Evolutionary conservation across 495 filamentous ascomycete species (phyloP), one percentile per base, ranked within the genome.

Genomic region (Rusavskia elegans): DNA sequence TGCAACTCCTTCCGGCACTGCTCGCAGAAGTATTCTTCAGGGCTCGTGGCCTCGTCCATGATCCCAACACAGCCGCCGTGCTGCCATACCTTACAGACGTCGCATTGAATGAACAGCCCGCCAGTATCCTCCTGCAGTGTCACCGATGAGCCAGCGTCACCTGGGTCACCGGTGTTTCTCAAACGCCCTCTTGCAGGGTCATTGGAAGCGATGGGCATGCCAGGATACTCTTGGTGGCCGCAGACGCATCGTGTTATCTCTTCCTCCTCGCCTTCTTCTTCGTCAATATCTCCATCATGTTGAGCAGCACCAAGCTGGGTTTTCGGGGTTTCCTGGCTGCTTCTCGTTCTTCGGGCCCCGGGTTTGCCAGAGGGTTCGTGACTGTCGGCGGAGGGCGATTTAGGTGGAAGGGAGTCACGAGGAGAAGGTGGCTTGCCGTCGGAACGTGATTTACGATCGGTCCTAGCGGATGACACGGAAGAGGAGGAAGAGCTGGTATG

Each of bases 61-160:
- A 99, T 95, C 37, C 92, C 92, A 48, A 99, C 93, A 68, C 92
- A 99, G 52, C 87, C 89, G 62, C 92, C 93, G 61, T 99, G 92
- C 62, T 99, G 92, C 92, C 92, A 99, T 51, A 96, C 92, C 64
- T 95, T 93, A 69, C 92, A 99, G 46, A 79, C 72, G 66, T 99
- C 92, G 77, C 92, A 99, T 71, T 97, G 92, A 55, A 99, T 89
- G 65, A 95, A 99, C 66, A 97, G 83, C 16, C 90, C 89, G 37
- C 92, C 90, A 46, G 85, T 72, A 45, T 95, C 90, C 59, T 97
- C 89, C 27, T 82, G 77, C 45, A 87, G 68, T 48, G 81, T 71
- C 20, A 68, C 53, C 29, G 52, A 45, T 37, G 59, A 66, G 50
- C 77, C 67, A 27, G 76, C 68, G 53, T 77, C 73, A 52, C 64